Conservation (phyloP, 495 filamentous ascomycete species). For the Penicillium canariense region DNA sequence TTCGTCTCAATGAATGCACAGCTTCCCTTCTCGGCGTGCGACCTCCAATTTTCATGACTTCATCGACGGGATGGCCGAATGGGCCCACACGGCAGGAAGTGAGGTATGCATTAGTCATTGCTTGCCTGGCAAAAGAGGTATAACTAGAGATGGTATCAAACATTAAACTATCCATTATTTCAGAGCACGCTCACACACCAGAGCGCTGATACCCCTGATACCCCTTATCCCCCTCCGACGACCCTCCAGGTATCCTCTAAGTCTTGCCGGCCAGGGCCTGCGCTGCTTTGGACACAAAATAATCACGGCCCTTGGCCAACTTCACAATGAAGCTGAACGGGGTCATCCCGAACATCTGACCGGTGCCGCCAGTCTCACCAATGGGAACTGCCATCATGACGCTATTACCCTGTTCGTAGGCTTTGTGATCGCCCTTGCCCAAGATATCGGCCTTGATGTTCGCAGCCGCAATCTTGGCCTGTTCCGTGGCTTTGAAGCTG, state of each 20-base stretch:
- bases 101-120: background rate
- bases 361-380: conserved; percentile 46
- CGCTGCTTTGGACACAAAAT: conserved; percentile 33
- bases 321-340: conserved; percentile 44
- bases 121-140: too few relatives aligned
- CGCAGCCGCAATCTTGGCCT: conserved; percentile 26
- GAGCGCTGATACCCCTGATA: background rate
- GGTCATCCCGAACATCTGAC: conserved; percentile 46
- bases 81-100: too few relatives aligned
- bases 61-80: background rate
- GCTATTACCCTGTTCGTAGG: conserved; percentile 25
- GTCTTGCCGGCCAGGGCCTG: conserved; percentile 13
- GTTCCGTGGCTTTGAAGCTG: conserved; percentile 26
- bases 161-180: background rate
- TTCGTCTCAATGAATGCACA: background rate
- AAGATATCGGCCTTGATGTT: conserved; percentile 37
- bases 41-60: background rate
- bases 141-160: background rate
- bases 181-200: background rate
- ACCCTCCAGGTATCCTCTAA: conserved; percentile 1
- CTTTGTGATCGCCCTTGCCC: conserved; percentile 20
- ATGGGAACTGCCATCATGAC: conserved; percentile 42
- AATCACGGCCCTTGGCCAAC: conserved; percentile 47
- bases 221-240: background rate
- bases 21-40: too few relatives aligned